Evolutionary conservation across 2,329 filamentous ascomycete genomes (phyloP).

Genomic region (Zasmidium cellare): DNA sequence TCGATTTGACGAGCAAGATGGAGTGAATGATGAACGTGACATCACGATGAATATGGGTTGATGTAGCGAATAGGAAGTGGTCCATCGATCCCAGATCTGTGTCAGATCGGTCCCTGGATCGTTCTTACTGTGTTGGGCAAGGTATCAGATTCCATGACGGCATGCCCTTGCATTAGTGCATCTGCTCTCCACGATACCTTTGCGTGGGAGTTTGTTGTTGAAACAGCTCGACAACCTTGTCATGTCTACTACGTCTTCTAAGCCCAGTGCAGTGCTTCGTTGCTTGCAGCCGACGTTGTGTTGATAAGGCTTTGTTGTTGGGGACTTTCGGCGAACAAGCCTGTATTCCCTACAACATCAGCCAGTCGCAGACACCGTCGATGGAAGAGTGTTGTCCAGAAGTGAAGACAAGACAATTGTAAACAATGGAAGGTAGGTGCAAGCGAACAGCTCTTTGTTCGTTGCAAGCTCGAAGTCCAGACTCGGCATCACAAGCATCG

Average conservation of each 20-base stretch:
- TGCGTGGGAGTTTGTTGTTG: not conserved
- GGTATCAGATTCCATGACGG: constrained; percentile 1
- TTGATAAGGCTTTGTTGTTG: no score
- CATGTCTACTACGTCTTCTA: no score
- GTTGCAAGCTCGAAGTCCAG: not conserved
- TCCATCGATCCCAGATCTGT: constrained; percentile 4
- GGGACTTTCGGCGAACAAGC: no score
- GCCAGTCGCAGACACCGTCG: no score
- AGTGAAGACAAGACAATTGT: not conserved
- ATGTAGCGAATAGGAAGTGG: not conserved
- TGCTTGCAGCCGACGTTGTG: no score
- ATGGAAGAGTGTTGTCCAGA: no score
- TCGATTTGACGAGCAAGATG: constrained; percentile 1
- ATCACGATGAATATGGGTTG: constrained; percentile 9
- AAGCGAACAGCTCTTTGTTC: not conserved
- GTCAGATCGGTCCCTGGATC: constrained; percentile 1
- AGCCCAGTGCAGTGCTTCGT: no score
- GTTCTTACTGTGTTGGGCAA: not conserved
- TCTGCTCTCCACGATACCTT: constrained; percentile 10
- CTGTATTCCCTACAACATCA: no score
- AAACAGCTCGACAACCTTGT: no score
- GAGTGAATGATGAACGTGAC: constrained; percentile 5
- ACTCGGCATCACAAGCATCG: not conserved
- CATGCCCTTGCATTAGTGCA: constrained; percentile 16
- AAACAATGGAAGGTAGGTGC: not conserved